Evolutionary conservation across 2,329 filamentous ascomycete species (phyloP).

Genomic region (Ophiobolus disseminans): DNA sequence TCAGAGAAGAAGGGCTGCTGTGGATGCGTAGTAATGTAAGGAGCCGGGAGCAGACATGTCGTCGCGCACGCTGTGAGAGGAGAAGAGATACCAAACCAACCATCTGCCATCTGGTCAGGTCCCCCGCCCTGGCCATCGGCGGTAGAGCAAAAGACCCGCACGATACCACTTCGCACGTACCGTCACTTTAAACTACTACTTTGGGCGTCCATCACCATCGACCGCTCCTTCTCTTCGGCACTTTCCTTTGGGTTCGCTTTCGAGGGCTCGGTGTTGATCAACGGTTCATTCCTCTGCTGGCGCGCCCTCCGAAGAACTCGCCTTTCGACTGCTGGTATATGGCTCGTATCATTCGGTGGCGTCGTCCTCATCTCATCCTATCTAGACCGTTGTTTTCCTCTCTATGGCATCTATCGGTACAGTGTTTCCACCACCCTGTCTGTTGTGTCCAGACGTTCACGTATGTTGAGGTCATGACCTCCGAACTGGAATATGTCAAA

Average conservation of each 20-base stretch:
- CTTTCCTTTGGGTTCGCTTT: constrained; percentile 34
- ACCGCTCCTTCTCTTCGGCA: constrained; percentile 28
- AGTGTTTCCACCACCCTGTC: constrained; percentile 31
- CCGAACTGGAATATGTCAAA: constrained; percentile 29
- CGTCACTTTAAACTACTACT: constrained; percentile 41
- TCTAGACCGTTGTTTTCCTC: constrained; percentile 35
- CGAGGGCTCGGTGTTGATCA: constrained; percentile 39
- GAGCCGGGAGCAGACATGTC: constrained; percentile 9
- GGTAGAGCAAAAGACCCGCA: constrained; percentile 30
- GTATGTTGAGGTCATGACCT: constrained; percentile 23
- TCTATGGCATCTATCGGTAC: constrained; percentile 41
- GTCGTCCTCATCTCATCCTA: constrained; percentile 18
- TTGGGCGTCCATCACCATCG: background rate
- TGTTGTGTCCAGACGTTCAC: constrained; percentile 25
- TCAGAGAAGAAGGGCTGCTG: constrained; percentile 78
- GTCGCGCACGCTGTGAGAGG: constrained; percentile 22
- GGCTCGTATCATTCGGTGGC: constrained; percentile 17
- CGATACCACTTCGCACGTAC: constrained; percentile 48
- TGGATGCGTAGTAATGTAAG: constrained; percentile 85
- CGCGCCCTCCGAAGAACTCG: constrained; percentile 28
- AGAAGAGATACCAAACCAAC: constrained; percentile 22
- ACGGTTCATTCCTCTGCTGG: constrained; percentile 38
- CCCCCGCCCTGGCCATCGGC: constrained; percentile 30
- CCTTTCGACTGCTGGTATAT: constrained; percentile 21
- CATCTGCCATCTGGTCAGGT: background rate